Percentiles rank a stretch among this genome's conserved stretches.
Evolutionary conservation across 1,284 basidiomycete genomes (phyloP).

Genomic region (Ustilago xerochloae): DNA sequence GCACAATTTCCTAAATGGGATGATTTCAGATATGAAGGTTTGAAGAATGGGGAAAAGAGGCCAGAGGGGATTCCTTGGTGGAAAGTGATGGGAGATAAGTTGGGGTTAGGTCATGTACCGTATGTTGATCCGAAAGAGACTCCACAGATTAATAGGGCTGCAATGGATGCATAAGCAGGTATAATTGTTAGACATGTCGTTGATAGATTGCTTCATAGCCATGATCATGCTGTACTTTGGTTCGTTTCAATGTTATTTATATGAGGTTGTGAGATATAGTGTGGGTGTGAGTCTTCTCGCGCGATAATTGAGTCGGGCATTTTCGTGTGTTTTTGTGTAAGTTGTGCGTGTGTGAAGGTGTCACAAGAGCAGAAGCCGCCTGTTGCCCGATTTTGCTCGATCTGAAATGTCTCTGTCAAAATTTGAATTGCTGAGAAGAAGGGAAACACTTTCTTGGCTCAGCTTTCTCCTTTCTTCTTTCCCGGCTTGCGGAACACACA

Average conservation of each 20-base stretch:
- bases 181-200: no score
- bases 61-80: slow-evolving; percentile 40
- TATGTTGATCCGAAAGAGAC: slow-evolving; percentile 53
- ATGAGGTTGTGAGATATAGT: background rate
- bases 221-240: no score
- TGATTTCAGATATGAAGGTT: slow-evolving; percentile 52
- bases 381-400: background rate
- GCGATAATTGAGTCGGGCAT: background rate
- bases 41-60: slow-evolving; percentile 25
- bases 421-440: background rate
- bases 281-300: background rate
- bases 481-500: background rate
- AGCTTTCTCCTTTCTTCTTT: background rate
- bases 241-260: background rate
- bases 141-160: slow-evolving; percentile 49
- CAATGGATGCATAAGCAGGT: slow-evolving; percentile 42
- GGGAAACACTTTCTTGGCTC: slow-evolving; percentile 3
- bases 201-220: no score
- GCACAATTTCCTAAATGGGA: slow-evolving; percentile 54
- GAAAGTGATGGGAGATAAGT: slow-evolving; percentile 47
- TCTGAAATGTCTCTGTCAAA: background rate
- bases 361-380: background rate
- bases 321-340: background rate
- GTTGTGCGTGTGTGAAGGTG: no score
- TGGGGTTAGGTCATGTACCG: slow-evolving; percentile 51